Percentiles rank a stretch among this genome's conserved stretches.
phyloP scores from a whole-genome alignment of 495 filamentous ascomycete species.

The Lentithecium fluviatile region DNA sequence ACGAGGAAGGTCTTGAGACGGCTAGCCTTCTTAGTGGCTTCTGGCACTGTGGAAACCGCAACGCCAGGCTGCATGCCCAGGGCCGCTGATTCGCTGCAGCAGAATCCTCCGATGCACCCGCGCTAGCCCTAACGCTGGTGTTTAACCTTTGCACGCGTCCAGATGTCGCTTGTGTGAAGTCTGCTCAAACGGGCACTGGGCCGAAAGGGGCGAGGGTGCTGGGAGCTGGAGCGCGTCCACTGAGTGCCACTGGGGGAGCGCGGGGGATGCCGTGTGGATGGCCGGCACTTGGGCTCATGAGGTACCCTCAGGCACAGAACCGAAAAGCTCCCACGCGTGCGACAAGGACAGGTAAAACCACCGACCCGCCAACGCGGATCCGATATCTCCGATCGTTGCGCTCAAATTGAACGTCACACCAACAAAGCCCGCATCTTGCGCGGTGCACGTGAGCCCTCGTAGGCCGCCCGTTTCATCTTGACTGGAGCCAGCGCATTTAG shows the following conservation, averaged over 20 bases:
- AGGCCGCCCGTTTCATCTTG: background rate
- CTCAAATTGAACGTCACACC: background rate
- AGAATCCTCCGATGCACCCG: slow-evolving; percentile 23
- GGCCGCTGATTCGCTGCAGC: slow-evolving; percentile 17
- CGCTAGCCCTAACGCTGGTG: slow-evolving; percentile 1
- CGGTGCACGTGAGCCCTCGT: too few species aligned
- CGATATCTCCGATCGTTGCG: background rate
- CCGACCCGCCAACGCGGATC: background rate
- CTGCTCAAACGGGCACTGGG: too few species aligned
- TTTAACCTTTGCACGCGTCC: background rate
- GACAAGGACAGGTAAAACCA: too few species aligned
- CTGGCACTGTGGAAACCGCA: slow-evolving; percentile 13
- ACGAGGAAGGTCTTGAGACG: slow-evolving; percentile 24
- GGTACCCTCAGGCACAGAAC: too few species aligned
- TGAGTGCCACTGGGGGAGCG: too few species aligned
- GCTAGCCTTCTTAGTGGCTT: slow-evolving; percentile 32
- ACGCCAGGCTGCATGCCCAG: slow-evolving; percentile 4
- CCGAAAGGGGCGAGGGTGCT: too few species aligned
- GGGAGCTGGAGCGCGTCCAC: too few species aligned
- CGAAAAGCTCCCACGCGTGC: too few species aligned
- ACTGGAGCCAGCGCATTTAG: slow-evolving; percentile 27
- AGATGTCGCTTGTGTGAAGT: background rate
- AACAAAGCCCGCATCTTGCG: background rate
- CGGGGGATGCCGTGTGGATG: too few species aligned
- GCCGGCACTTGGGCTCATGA: too few species aligned